Base-by-base conservation (phyloP, 495 filamentous ascomycete species). In the Lindgomyces ingoldianus region DNA sequence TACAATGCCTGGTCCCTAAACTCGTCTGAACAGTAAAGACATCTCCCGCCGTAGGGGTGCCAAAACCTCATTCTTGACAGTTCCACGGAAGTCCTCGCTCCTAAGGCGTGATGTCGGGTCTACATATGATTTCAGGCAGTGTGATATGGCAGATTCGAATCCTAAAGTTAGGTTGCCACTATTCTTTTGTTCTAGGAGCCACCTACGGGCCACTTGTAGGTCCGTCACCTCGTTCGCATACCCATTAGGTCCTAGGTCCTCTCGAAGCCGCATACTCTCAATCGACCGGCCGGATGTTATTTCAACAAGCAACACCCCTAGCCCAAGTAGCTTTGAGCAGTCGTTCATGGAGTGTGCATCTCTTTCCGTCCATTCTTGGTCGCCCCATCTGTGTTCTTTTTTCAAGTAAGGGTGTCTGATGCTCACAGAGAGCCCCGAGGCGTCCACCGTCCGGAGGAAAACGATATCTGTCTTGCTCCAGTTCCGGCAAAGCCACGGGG, bases 401-500 rank as follows among this genome's bases (percentile, higher is more conserved):
- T 21, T 50, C 12, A 39, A 16, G 21, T 55, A 55, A 3, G 52
- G 52, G 14, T 55, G 29, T 16, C 25, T 55, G 24, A 55, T 36
- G 12, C 39, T 21, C 1, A 55, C 52, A 55, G 18, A 1, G 24
- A 2, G 12, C 6, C 26, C 27, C 1, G 26, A 19, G 10, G 4
- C 11, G 27, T 36, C 27, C 18, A 16, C 19, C 6, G 4, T 3
- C 11, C 21, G 24, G 0, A 55, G 16, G n/a, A 55, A 55, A 21
- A 36, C 12, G 12, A 55, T 55, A 18, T 55, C 52, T 33, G 9
- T 3, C 25, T 55, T 55, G 21, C n/a, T 18, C 52, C 52, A 55
- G 9, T 3, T 14, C 9, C 10, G 12, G 16, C 52, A 21, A 3
- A 55, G 29, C 52, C 52, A 55, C n/a, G 52, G 52, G 4, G 52